Evolutionary conservation across 148 eudicot genomes (phyloP).

Genomic region (Diospyros kaki): DNA sequence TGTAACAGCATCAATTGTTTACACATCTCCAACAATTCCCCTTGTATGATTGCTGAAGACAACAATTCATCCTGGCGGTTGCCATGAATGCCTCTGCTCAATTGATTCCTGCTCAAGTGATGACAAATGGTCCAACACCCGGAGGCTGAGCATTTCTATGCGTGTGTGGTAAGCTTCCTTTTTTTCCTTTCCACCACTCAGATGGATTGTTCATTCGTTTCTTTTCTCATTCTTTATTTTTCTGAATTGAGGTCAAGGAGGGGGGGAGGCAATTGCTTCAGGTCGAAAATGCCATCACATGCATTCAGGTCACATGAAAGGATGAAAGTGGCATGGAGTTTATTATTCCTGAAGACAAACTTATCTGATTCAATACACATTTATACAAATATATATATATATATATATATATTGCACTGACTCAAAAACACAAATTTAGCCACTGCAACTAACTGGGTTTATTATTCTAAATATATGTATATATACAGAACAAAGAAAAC

Average conservation of each 20-base stretch:
- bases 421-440: no score
- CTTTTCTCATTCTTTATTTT: no score
- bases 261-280: no score
- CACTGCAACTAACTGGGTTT: no score
- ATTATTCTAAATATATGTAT: neutral
- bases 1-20: neutral
- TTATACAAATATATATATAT: neutral
- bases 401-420: neutral
- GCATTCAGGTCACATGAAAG: neutral
- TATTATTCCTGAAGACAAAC: neutral
- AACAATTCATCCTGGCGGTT: neutral
- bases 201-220: no score
- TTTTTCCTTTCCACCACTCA: no score
- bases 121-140: neutral
- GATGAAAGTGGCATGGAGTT: neutral
- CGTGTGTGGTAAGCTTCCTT: no score
- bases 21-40: neutral
- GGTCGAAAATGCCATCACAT: neutral
- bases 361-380: neutral
- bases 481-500: neutral
- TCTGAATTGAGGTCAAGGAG: no score
- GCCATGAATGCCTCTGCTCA: conserved; percentile 41
- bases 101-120: conserved; percentile 70
- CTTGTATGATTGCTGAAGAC: neutral
- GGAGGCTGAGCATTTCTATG: no score